Conservation (phyloP, 192 early-diverging fungal species). For the Umbelopsis isabellina region DNA sequence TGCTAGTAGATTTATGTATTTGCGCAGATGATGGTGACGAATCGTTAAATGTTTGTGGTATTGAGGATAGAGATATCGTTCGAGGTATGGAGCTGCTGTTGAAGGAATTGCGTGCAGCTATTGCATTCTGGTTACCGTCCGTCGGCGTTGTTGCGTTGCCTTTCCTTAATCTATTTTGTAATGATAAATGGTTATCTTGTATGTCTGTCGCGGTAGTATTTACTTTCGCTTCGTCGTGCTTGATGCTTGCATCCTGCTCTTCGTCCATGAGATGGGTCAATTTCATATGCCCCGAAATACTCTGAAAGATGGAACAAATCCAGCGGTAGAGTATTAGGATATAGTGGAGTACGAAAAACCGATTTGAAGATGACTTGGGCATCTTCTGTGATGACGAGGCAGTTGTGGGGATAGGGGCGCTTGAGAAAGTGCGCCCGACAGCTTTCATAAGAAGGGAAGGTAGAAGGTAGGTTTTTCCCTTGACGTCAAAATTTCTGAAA, state of each 20-base stretch:
- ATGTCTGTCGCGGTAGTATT: background rate
- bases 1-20: slow-evolving; percentile 12
- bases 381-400: slow-evolving; percentile 19
- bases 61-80: slow-evolving; percentile 14
- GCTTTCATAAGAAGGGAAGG: slow-evolving; percentile 24
- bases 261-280: slow-evolving; percentile 17
- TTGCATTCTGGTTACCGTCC: background rate
- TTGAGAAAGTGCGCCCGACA: slow-evolving; percentile 18
- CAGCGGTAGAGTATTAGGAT: slow-evolving; percentile 21
- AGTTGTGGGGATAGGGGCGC: slow-evolving; percentile 3
- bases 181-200: background rate
- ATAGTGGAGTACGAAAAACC: slow-evolving; percentile 17
- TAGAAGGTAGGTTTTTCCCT: slow-evolving; percentile 9
- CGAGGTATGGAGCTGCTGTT: slow-evolving; percentile 5
- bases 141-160: background rate
- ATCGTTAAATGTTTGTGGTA: slow-evolving; percentile 1
- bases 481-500: slow-evolving; percentile 20
- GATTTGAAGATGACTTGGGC: slow-evolving; percentile 17
- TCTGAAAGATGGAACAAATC: slow-evolving; percentile 20
- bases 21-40: background rate
- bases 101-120: background rate
- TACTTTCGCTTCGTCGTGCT: slow-evolving; percentile 9
- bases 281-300: slow-evolving; percentile 17
- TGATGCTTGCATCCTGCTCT: background rate
- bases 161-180: background rate